Conservation (phyloP, 2,329 filamentous ascomycete species). For the Rhinocladiella similis region DNA sequence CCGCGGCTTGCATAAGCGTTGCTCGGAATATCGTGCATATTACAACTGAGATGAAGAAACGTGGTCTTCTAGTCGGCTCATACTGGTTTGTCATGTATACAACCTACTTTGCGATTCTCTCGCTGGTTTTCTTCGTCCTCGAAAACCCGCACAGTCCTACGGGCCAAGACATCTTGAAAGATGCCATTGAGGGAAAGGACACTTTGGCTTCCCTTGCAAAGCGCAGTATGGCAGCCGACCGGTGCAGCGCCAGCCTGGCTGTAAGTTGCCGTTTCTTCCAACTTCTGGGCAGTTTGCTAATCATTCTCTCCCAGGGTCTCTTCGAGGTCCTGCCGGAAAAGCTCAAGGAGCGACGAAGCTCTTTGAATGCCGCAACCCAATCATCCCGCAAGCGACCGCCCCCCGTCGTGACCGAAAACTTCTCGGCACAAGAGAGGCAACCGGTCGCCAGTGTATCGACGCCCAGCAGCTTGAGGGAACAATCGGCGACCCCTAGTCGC, state of each 20-base stretch:
- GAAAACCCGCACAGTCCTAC: constrained; percentile 63
- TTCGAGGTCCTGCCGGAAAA: constrained; percentile 81
- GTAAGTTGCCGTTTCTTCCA: constrained; percentile 50
- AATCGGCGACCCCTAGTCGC: constrained; percentile 16
- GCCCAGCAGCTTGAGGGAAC: constrained; percentile 12
- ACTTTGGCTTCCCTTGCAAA: constrained; percentile 77
- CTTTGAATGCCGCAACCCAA: constrained; percentile 41
- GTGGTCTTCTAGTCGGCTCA: constrained; percentile 60
- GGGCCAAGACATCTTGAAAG: constrained; percentile 74
- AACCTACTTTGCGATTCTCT: constrained; percentile 66
- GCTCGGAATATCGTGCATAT: constrained; percentile 68
- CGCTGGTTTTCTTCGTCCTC: constrained; percentile 63
- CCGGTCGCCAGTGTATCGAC: constrained; percentile 3
- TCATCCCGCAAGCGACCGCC: constrained; percentile 49
- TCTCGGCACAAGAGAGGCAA: constrained; percentile 5
- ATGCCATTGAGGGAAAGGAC: constrained; percentile 81
- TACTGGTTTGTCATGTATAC: constrained; percentile 72
- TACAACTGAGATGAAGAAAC: constrained; percentile 63
- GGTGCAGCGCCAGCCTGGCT: constrained; percentile 74
- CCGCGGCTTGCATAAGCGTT: constrained; percentile 65
- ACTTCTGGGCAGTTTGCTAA: neutral
- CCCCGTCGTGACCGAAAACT: constrained; percentile 27
- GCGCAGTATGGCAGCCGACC: constrained; percentile 84
- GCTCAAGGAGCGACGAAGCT: constrained; percentile 58
- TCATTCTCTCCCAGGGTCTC: constrained; percentile 57